Percentiles rank a stretch among this genome's conserved stretches.
phyloP scores from a whole-genome alignment of 2,329 filamentous ascomycete species.

The Cadophora sp. region DNA sequence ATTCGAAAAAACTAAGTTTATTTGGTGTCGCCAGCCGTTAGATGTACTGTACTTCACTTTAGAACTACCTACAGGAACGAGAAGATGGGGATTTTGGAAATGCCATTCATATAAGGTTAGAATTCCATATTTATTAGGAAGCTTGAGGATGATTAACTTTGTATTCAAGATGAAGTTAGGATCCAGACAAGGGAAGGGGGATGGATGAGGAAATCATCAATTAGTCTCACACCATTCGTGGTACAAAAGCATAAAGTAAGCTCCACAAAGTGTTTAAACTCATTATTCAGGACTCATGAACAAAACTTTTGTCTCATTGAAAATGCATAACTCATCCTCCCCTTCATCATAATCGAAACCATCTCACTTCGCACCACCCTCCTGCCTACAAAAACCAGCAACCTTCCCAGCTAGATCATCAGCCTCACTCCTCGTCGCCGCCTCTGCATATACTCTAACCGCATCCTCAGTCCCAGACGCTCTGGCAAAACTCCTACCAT shows the following conservation, averaged over 20 bases:
- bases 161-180: too few species aligned
- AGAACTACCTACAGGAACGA: too few species aligned
- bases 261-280: not conserved
- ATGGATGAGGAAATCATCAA: too few species aligned
- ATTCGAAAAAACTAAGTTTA: too few species aligned
- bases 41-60: too few species aligned
- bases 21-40: too few species aligned
- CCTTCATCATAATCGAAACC: not conserved
- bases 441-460: conserved; percentile 94
- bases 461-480: conserved; percentile 96
- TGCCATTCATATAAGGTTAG: not conserved
- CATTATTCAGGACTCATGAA: not conserved
- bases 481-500: conserved; percentile 87
- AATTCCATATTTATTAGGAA: too few species aligned
- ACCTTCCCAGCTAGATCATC: conserved; percentile 90
- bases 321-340: not conserved
- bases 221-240: too few species aligned
- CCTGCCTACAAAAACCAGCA: conserved; percentile 42
- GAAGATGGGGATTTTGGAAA: conserved; percentile 6
- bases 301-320: not conserved
- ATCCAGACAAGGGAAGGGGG: too few species aligned
- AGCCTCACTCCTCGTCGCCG: conserved; percentile 85
- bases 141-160: too few species aligned
- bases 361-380: conserved; percentile 24
- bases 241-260: not conserved